These are phyloP conservation scores for Pleurotus cornucopiae DNA, from an alignment of 768 basidiomycete genomes.

Conservation along the genomic window DNA sequence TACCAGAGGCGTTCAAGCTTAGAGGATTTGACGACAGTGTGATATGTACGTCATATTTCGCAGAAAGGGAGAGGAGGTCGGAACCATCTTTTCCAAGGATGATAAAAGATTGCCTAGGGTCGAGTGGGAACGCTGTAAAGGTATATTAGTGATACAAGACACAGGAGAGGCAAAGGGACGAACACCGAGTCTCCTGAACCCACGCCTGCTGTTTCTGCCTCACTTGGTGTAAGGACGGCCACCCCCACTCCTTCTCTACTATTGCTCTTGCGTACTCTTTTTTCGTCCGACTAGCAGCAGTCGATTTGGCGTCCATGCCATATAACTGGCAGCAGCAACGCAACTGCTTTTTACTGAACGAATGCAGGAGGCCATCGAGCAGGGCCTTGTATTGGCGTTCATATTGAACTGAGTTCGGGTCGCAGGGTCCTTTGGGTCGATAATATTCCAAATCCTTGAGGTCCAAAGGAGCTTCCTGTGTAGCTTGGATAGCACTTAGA, in stretches of 20 bases:
- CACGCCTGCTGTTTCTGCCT: conserved; percentile 18
- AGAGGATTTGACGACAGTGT: conserved; percentile 55
- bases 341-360: conserved; percentile 64
- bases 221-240: conserved; percentile 56
- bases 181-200: conserved; percentile 7
- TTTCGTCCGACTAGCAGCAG: conserved; percentile 13
- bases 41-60: conserved; percentile 56
- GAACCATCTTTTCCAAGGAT: conserved; percentile 75
- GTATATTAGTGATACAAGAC: conserved; percentile 3
- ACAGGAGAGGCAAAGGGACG: neutral
- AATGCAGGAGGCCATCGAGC: conserved; percentile 47
- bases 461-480: conserved; percentile 44
- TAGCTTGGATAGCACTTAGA: conserved; percentile 47
- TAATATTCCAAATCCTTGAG: conserved; percentile 52
- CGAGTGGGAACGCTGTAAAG: conserved; percentile 49
- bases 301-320: conserved; percentile 26
- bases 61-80: conserved; percentile 57
- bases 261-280: conserved; percentile 42
- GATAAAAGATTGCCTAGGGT: conserved; percentile 59
- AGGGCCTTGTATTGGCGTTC: conserved; percentile 48
- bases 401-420: conserved; percentile 41
- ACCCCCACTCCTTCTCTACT: conserved; percentile 64
- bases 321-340: conserved; percentile 48
- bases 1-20: conserved; percentile 54
- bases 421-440: conserved; percentile 37